Conservation (phyloP, 768 basidiomycete species). For the Tephrocybe sp. region DNA sequence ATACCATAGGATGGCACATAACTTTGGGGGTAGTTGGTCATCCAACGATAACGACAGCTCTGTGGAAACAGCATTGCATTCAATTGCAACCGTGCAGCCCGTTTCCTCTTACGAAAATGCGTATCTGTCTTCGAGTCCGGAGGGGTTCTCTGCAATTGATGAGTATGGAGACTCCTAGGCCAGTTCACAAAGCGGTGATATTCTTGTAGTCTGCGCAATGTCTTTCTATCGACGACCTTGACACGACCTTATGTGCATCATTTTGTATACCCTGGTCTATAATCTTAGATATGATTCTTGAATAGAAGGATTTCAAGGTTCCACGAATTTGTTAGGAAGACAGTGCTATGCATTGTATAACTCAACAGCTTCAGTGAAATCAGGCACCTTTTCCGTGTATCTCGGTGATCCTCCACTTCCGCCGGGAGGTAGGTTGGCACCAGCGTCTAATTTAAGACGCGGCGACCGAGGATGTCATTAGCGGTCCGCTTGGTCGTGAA, state of each 20-base stretch:
- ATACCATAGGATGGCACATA: slow-evolving; percentile 36
- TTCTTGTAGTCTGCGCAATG: not conserved
- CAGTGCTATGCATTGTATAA: no score
- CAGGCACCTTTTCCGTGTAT: slow-evolving; percentile 7
- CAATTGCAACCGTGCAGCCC: slow-evolving; percentile 12
- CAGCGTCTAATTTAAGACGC: slow-evolving; percentile 9
- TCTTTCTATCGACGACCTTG: not conserved
- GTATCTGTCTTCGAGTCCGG: slow-evolving; percentile 39
- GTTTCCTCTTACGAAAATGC: slow-evolving; percentile 16
- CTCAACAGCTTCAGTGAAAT: not conserved
- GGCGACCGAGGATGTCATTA: slow-evolving; percentile 14
- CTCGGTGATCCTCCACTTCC: slow-evolving; percentile 10
- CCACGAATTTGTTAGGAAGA: no score
- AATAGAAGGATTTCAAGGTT: no score
- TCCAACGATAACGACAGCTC: slow-evolving; percentile 30
- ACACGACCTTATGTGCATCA: not conserved
- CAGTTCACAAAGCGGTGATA: not conserved
- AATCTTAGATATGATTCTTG: not conserved
- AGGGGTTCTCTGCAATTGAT: slow-evolving; percentile 42
- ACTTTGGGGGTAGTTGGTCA: slow-evolving; percentile 42
- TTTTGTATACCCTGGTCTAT: not conserved
- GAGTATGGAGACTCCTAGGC: slow-evolving; percentile 41
- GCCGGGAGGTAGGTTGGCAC: slow-evolving; percentile 8
- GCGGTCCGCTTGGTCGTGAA: slow-evolving; percentile 9
- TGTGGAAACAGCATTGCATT: slow-evolving; percentile 35